These are phyloP conservation scores for Coemansia sp. DNA, from an alignment of 192 early-diverging fungal genomes.

Conservation along the genomic window DNA sequence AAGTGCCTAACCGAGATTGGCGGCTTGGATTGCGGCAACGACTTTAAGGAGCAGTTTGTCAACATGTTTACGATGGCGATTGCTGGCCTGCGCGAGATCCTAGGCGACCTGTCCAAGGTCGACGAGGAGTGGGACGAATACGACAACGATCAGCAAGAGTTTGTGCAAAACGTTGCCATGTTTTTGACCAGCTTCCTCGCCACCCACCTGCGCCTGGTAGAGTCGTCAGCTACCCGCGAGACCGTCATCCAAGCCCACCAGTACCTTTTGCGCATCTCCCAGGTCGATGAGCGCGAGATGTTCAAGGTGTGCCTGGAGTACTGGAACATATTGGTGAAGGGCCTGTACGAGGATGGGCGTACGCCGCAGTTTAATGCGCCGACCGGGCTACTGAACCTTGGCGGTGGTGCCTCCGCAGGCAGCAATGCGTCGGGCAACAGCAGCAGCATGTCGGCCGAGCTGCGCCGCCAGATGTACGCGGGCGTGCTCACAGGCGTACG, in stretches of 20 bases:
- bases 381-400: slow-evolving; percentile 34
- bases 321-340: slow-evolving; percentile 86
- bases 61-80: slow-evolving; percentile 85
- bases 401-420: slow-evolving; percentile 27
- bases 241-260: slow-evolving; percentile 74
- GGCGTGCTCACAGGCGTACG: slow-evolving; percentile 82
- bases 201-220: slow-evolving; percentile 72
- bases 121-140: slow-evolving; percentile 76
- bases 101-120: slow-evolving; percentile 65
- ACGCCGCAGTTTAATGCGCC: slow-evolving; percentile 43
- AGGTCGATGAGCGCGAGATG: slow-evolving; percentile 93
- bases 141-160: slow-evolving; percentile 88
- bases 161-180: slow-evolving; percentile 92
- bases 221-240: slow-evolving; percentile 57
- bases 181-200: slow-evolving; percentile 87
- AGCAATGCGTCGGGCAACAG: slow-evolving; percentile 21
- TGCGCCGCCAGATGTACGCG: slow-evolving; percentile 82
- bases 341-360: slow-evolving; percentile 83
- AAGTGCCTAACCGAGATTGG: slow-evolving; percentile 99
- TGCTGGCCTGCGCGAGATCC: slow-evolving; percentile 37
- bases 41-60: slow-evolving; percentile 86
- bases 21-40: slow-evolving; percentile 69
- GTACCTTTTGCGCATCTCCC: slow-evolving; percentile 87
- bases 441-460: slow-evolving; percentile 26
- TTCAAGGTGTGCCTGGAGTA: slow-evolving; percentile 99